Evolutionary conservation across 2,329 filamentous ascomycete species (phyloP).

Genomic region (Fusarium proliferatum): DNA sequence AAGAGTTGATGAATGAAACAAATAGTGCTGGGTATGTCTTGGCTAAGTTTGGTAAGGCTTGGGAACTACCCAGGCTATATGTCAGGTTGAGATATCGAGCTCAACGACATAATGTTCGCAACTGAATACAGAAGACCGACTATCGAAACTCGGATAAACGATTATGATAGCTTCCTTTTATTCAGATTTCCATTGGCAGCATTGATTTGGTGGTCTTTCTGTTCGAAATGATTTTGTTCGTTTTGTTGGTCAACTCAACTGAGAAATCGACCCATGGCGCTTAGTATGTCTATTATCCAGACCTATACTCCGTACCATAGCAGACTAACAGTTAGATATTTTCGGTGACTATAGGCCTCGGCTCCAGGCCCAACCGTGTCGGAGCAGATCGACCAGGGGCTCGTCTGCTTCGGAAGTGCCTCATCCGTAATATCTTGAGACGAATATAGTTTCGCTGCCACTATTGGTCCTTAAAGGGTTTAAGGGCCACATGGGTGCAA

Average conservation of each 20-base stretch:
- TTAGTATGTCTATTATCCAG: slow-evolving; percentile 20
- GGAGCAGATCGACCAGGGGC: slow-evolving; percentile 20
- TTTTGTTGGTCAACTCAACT: neutral
- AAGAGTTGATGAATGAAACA: slow-evolving; percentile 28
- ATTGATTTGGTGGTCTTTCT: neutral
- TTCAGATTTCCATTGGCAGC: neutral
- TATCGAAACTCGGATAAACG: neutral
- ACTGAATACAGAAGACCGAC: neutral
- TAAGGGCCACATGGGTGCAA: neutral
- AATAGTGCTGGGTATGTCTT: slow-evolving; percentile 18
- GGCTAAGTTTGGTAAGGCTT: slow-evolving; percentile 23
- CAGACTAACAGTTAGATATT: neutral
- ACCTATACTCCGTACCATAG: neutral
- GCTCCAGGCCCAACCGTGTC: slow-evolving; percentile 23
- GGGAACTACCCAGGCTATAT: slow-evolving; percentile 20
- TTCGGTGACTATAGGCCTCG: slow-evolving; percentile 17
- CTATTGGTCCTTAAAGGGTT: slow-evolving; percentile 1
- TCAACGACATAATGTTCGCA: neutral
- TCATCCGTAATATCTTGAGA: slow-evolving; percentile 38
- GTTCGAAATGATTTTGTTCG: neutral
- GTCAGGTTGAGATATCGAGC: neutral
- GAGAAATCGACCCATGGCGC: slow-evolving; percentile 12
- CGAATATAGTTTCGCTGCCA: slow-evolving; percentile 34
- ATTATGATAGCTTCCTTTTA: neutral
- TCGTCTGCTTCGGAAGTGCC: slow-evolving; percentile 36